phyloP scores from a whole-genome alignment of 2,329 filamentous ascomycete species.

The Tolypocladium album region DNA sequence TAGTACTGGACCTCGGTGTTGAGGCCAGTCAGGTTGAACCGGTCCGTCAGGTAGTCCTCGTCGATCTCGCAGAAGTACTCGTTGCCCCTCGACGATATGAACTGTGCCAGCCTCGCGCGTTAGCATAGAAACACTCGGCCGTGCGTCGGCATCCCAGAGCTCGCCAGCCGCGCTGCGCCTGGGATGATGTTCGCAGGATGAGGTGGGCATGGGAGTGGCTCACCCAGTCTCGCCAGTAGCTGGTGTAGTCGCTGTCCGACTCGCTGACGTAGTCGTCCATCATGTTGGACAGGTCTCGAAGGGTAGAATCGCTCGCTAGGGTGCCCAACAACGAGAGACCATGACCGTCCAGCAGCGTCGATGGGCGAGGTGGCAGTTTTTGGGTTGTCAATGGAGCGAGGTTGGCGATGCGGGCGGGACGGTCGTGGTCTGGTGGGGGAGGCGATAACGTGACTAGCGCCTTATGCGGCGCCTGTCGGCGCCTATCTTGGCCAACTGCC shows the following conservation, averaged over 20 bases:
- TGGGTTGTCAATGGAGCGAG: neutral
- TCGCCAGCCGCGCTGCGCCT: neutral
- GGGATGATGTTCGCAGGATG: neutral
- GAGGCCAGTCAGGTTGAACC: conserved; percentile 94
- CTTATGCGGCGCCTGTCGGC: neutral
- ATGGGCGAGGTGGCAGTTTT: neutral
- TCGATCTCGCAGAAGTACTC: conserved; percentile 99
- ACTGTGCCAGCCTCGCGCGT: conserved; percentile 42
- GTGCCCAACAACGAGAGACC: conserved; percentile 14
- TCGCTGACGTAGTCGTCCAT: conserved; percentile 99
- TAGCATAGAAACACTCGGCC: conserved; percentile 6
- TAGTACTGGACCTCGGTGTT: conserved; percentile 98
- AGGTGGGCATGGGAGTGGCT: conserved; percentile 26
- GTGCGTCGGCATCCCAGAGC: neutral
- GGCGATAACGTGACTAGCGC: conserved; percentile 6
- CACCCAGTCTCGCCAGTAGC: conserved; percentile 99
- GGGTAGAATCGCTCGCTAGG: conserved; percentile 5
- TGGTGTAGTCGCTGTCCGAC: conserved; percentile 97
- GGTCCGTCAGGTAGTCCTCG: conserved; percentile 94
- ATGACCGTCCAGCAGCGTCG: conserved; percentile 10
- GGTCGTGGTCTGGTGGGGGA: neutral
- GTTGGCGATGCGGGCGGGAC: neutral
- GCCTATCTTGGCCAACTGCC: neutral
- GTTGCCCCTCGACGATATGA: conserved; percentile 94
- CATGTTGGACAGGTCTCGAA: conserved; percentile 14